Evolutionary conservation across 495 filamentous ascomycete species (phyloP), one percentile per base, ranked within the genome.

Genomic region (Penicillium chermesinum): DNA sequence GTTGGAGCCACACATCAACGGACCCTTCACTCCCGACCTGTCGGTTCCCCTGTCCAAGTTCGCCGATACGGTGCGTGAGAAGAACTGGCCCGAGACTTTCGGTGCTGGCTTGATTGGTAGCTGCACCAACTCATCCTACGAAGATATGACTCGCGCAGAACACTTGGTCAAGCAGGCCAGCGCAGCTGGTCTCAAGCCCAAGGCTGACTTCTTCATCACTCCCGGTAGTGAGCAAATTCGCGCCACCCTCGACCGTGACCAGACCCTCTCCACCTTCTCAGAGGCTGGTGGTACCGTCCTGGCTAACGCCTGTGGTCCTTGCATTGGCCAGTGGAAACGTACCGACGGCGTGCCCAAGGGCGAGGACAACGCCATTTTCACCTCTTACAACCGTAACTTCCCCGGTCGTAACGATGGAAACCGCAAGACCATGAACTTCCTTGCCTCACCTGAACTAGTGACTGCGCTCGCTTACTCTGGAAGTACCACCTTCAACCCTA

Each of bases 301-400:
- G 21, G 93, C 93, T 25, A 98, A 97, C 69, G 93, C 93, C 7
- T 98, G 93, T 57, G 93, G 93, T 1, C 89, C 89, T 47, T 95
- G 89, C 53, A 96, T 96, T 52, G 93, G 93, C 8, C 89, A 95
- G 65, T 98, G 93, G 93, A 91, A 88, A 58, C 85, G 93, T 35
- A 91, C 87, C 13, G 93, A 96, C 50, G 84, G 79, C 10, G 75
- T 89, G 12, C 64, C 76, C 48, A 93, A 91, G 72, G 89, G 89
- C 48, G 86, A 89, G 25, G 68, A 75, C n/a, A 97, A 98, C 59
- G 93, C 93, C 40, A 96, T 98, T 58, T 81, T 98, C 65, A 91
- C 89, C 21, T 95, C 89, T 6, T 98, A 96, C 72, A 98, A 98
- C 79, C 86, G 93, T 50, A 98, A 98, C 72, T 98, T 98, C 78